Evolutionary conservation across 2,329 filamentous ascomycete species (phyloP).

Genomic region (Decorospora gaudefroyi): DNA sequence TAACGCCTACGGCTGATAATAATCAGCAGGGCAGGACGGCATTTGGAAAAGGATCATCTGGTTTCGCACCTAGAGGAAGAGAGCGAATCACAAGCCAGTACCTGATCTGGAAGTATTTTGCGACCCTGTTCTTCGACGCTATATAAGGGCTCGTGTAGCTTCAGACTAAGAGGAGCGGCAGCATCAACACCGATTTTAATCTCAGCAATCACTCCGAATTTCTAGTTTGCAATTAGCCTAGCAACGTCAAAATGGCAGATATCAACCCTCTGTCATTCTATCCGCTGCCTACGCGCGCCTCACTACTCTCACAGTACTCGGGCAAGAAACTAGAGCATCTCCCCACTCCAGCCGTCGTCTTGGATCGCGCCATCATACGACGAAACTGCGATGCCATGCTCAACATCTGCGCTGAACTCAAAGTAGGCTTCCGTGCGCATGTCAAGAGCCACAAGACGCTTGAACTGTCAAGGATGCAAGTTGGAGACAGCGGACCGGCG

Average conservation of each 20-base stretch:
- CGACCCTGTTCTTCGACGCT: not conserved
- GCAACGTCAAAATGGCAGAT: not conserved
- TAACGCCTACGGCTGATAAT: not conserved
- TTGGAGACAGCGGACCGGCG: slow-evolving; percentile 60
- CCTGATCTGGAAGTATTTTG: not conserved
- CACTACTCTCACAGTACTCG: slow-evolving; percentile 52
- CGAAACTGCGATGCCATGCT: slow-evolving; percentile 75
- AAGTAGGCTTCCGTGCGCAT: slow-evolving; percentile 72
- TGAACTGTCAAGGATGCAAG: slow-evolving; percentile 69
- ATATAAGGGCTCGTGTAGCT: not conserved
- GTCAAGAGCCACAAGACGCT: slow-evolving; percentile 84
- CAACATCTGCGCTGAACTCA: slow-evolving; percentile 61
- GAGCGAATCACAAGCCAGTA: not conserved
- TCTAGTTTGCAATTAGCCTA: too few relatives aligned
- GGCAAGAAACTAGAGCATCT: slow-evolving; percentile 65
- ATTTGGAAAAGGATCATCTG: slow-evolving; percentile 2
- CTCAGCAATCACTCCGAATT: not conserved
- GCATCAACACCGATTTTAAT: not conserved
- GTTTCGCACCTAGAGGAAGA: not conserved
- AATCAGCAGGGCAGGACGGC: not conserved
- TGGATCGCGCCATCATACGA: slow-evolving; percentile 69
- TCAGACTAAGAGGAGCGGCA: not conserved
- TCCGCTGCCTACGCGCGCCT: slow-evolving; percentile 19
- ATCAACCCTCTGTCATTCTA: slow-evolving; percentile 12
- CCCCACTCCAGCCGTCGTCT: slow-evolving; percentile 67